These are phyloP conservation scores for Carpinus fangiana DNA, from an alignment of 306 rosid genomes.

Conservation along the genomic window DNA sequence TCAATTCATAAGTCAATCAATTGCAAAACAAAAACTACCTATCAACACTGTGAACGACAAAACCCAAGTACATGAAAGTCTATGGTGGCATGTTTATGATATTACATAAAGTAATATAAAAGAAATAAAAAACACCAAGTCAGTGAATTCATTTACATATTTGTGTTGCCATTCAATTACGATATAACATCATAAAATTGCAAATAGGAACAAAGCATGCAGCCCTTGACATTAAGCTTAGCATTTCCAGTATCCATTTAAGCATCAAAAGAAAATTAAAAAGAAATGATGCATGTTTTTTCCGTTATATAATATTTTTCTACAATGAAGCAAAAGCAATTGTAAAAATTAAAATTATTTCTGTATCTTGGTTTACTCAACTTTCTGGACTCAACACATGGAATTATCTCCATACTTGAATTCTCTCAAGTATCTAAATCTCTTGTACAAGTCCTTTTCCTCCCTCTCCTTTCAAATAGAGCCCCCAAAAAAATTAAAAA, in stretches of 20 bases:
- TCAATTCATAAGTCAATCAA: background rate
- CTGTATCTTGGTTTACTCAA: background rate
- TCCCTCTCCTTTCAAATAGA: background rate
- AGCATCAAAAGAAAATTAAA: background rate
- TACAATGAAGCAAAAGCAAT: background rate
- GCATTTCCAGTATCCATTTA: background rate
- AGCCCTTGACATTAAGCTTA: background rate
- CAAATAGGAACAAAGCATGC: background rate
- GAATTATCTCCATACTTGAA: background rate
- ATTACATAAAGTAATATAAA: background rate
- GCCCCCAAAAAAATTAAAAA: background rate
- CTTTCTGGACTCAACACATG: background rate
- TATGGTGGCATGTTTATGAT: background rate
- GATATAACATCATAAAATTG: constrained; percentile 1
- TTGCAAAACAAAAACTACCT: background rate
- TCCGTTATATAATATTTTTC: background rate
- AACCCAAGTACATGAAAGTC: background rate
- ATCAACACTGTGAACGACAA: background rate
- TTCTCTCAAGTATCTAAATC: background rate
- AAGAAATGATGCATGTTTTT: background rate
- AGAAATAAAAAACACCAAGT: background rate
- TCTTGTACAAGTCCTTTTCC: background rate
- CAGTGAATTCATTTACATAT: background rate
- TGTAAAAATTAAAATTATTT: background rate
- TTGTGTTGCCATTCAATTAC: background rate